phyloP scores from a whole-genome alignment of 352 stramenopile species.

The Pythium rhizo-oryzae region DNA sequence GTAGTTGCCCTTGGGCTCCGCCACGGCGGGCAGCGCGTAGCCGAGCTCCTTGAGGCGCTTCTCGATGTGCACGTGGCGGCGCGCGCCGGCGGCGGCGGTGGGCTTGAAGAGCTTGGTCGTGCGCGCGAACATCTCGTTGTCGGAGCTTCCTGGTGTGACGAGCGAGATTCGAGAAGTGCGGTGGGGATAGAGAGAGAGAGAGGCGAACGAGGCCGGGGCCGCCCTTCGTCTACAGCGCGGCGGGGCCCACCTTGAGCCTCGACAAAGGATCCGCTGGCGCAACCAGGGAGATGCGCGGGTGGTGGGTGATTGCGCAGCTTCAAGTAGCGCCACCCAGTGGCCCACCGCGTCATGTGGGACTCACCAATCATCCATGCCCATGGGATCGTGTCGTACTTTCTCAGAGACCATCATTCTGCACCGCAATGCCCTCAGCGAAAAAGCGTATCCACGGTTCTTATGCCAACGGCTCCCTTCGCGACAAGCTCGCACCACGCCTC shows the following conservation, averaged over 20 bases:
- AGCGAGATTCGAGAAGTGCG: conserved; percentile 3
- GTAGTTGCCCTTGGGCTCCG: conserved; percentile 92
- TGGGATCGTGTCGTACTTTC: conserved; percentile 11
- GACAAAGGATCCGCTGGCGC: not conserved
- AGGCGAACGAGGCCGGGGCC: not conserved
- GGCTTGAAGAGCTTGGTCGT: conserved; percentile 40
- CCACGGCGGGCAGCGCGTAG: conserved; percentile 80
- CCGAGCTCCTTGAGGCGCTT: conserved; percentile 84
- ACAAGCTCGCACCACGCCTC: too few species aligned
- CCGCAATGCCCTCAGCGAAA: too few species aligned
- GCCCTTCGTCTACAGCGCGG: conserved; percentile 22
- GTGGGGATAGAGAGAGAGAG: not conserved
- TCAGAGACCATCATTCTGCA: conserved; percentile 25
- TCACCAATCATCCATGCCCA: not conserved
- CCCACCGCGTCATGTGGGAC: conserved; percentile 17
- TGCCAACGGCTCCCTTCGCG: too few species aligned
- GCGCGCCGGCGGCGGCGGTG: conserved; percentile 30
- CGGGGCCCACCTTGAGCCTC: not conserved
- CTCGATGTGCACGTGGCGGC: conserved; percentile 78
- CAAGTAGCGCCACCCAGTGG: conserved; percentile 18
- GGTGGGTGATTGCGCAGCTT: conserved; percentile 28
- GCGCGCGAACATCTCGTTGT: conserved; percentile 3
- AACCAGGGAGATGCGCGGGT: not conserved
- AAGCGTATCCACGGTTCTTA: too few species aligned
- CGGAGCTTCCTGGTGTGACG: not conserved